Conservation (phyloP, 2,329 filamentous ascomycete genomes). For the Myriosclerotinia curreyana region DNA sequence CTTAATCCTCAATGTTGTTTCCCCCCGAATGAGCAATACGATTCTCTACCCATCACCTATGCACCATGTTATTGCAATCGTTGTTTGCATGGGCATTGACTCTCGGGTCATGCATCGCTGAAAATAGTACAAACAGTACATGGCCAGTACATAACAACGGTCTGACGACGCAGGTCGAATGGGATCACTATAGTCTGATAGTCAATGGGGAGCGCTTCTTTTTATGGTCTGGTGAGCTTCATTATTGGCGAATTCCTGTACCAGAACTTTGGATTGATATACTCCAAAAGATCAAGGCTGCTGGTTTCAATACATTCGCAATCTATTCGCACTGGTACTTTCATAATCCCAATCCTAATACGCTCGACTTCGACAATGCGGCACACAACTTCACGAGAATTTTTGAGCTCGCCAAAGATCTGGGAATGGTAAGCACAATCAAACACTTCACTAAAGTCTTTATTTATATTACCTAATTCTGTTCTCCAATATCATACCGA, state of each 20-base stretch:
- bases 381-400: constrained; percentile 60
- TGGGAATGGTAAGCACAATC: constrained; percentile 51
- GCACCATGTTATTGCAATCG: constrained; percentile 11
- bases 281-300: constrained; percentile 77
- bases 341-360: constrained; percentile 58
- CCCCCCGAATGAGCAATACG: neutral
- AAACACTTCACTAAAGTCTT: too few species aligned
- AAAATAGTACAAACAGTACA: constrained; percentile 10
- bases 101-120: constrained; percentile 15
- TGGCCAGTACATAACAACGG: constrained; percentile 21
- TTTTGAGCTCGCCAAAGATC: constrained; percentile 67
- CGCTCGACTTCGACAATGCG: constrained; percentile 63
- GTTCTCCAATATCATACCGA: too few species aligned
- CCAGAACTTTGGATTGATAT: constrained; percentile 64
- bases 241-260: constrained; percentile 57
- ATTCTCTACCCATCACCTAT: neutral
- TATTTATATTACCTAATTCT: too few species aligned
- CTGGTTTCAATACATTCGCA: constrained; percentile 70
- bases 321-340: constrained; percentile 75
- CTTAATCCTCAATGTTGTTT: neutral
- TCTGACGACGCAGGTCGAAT: constrained; percentile 19
- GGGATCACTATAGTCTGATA: constrained; percentile 21
- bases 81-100: constrained; percentile 11
- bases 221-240: constrained; percentile 39
- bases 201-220: constrained; percentile 20